phyloP scores from a whole-genome alignment of 352 stramenopile species.

The Globisporangium ultimum region DNA sequence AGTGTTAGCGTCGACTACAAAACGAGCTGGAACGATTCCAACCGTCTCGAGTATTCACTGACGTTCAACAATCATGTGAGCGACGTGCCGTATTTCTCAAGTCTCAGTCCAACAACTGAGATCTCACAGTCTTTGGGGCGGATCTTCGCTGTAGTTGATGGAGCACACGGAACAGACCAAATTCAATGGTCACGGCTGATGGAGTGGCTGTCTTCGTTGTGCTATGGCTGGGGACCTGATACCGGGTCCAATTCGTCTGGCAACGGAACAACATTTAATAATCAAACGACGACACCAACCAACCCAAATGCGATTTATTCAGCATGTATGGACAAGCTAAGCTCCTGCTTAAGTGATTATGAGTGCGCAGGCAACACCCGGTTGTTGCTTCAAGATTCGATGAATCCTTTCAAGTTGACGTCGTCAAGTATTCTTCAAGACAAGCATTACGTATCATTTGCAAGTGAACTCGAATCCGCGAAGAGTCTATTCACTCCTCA shows the following conservation, averaged over 20 bases:
- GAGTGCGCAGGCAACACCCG: conserved; percentile 1
- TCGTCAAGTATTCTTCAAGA: background rate
- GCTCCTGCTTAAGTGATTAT: conserved; percentile 3
- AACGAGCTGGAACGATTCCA: background rate
- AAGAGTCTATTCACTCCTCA: too few species aligned
- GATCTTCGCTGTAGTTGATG: background rate
- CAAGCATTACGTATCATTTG: too few species aligned
- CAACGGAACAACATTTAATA: background rate
- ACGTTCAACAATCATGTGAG: background rate
- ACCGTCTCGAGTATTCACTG: background rate
- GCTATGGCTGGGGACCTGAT: background rate
- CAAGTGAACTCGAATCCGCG: too few species aligned
- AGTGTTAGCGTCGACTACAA: background rate
- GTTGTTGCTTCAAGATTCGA: background rate
- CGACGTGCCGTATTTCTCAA: conserved; percentile 1
- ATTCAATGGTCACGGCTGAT: conserved; percentile 3
- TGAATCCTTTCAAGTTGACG: background rate
- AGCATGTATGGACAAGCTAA: conserved; percentile 8
- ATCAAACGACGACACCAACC: background rate
- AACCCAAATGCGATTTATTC: conserved; percentile 4
- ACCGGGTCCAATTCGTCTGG: background rate
- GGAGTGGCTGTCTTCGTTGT: conserved; percentile 6
- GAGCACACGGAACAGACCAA: background rate
- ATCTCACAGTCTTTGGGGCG: conserved; percentile 1
- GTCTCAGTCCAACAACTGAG: background rate